Base-by-base conservation (phyloP, 2,329 filamentous ascomycete species). In the Fusarium staphyleae region DNA sequence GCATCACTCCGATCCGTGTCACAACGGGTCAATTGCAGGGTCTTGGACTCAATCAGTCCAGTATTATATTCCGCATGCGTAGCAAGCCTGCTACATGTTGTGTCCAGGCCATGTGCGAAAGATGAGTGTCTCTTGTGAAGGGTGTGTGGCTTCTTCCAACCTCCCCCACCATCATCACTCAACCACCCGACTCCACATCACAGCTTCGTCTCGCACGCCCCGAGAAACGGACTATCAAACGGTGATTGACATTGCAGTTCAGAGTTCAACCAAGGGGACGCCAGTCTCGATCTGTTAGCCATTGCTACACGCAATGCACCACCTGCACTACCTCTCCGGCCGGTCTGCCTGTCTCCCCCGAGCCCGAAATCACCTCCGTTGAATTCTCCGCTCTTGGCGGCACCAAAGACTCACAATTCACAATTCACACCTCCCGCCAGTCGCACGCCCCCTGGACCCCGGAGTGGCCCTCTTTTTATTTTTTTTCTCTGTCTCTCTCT, bases 391-490 rank as follows among this genome's bases (percentile, higher is more conserved):
- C 54, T 53, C 44, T 55, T 59, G 44, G 53, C 44, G 39, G 34
- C 44, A 32, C n/a, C 15, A 30, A n/a, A 13, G 9, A 37, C 26
- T 35, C 32, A 26, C 52, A 60, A 43, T 32, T 58, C 57, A 50
- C 44, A 4, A 13, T 16, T 16, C n/a, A 9, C 32, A 15, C 32
- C n/a, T 62, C 57, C 57, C 55, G 55, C 47, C 36, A 54, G 28
- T 61, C 48, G 49, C 39, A 22, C 45, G 55, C 57, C 59, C 57
- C 57, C 52, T 61, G 40, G 57, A 55, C 54, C 58, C 58, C 41
- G 24, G 53, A n/a, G n/a, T n/a, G 58, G 52, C 40, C 52, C 57
- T 55, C 54, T 59, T 57, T 62, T 62, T 51, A n/a, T 39, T 59
- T 55, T 37, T 41, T 47, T 43, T 42, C 32, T 16, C 28, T 46